Evolutionary conservation across 495 filamentous ascomycete genomes (phyloP).

Genomic region (Daldinia vernicosa): DNA sequence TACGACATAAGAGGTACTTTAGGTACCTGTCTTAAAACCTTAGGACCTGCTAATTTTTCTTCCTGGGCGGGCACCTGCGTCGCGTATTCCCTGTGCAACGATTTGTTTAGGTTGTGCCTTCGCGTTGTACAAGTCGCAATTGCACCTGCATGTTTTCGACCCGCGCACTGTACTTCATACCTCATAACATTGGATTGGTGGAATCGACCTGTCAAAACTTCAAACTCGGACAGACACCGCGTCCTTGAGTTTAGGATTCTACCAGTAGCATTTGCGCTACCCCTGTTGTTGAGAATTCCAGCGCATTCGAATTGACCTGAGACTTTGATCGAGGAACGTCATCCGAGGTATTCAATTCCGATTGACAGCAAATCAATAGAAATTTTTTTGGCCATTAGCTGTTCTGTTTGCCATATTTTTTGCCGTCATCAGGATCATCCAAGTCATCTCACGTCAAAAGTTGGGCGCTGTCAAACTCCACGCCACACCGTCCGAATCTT

Average conservation of each 20-base stretch:
- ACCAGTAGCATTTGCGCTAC: slow-evolving; percentile 19
- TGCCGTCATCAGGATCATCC: slow-evolving; percentile 27
- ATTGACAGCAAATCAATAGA: slow-evolving; percentile 33
- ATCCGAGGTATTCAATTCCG: slow-evolving; percentile 30
- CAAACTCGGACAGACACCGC: slow-evolving; percentile 23
- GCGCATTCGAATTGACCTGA: slow-evolving; percentile 36
- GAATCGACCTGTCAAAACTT: slow-evolving; percentile 13
- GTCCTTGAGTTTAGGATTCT: slow-evolving; percentile 26
- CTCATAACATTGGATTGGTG: neutral
- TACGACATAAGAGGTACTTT: neutral
- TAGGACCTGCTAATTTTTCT: slow-evolving; percentile 10
- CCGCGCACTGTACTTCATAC: slow-evolving; percentile 29
- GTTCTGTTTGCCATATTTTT: slow-evolving; percentile 14
- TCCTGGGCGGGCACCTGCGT: slow-evolving; percentile 26
- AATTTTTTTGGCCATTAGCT: slow-evolving; percentile 26
- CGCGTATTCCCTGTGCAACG: slow-evolving; percentile 32
- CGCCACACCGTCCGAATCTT: slow-evolving; percentile 30
- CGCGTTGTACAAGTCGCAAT: slow-evolving; percentile 16
- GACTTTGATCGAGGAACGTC: slow-evolving; percentile 32
- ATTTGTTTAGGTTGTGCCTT: slow-evolving; percentile 30
- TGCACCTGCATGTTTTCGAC: slow-evolving; percentile 14
- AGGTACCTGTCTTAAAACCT: slow-evolving; percentile 14
- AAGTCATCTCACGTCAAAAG: slow-evolving; percentile 28
- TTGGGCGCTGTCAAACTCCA: slow-evolving; percentile 39
- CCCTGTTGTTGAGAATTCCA: slow-evolving; percentile 31